Percentiles rank a stretch among this genome's conserved stretches.
Evolutionary conservation across 2,329 filamentous ascomycete genomes (phyloP).

Genomic region (Fusarium sp.): DNA sequence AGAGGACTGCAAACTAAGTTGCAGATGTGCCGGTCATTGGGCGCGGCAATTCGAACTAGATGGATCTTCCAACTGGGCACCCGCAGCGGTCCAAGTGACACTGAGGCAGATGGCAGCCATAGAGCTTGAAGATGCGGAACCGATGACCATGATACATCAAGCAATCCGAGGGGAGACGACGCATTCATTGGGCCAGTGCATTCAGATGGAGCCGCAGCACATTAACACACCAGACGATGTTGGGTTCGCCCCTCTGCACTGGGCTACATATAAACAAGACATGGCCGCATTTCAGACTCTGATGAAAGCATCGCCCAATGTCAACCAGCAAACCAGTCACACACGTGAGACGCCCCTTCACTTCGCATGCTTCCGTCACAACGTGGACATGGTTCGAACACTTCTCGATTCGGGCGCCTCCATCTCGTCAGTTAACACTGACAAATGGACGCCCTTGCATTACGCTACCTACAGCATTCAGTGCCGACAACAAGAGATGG

Average conservation of each 20-base stretch:
- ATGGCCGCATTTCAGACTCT: background rate
- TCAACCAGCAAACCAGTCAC: background rate
- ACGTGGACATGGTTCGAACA: background rate
- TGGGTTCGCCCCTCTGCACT: background rate
- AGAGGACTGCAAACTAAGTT: background rate
- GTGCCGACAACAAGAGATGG: background rate
- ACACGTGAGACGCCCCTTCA: background rate
- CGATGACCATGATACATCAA: background rate
- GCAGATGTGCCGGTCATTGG: background rate
- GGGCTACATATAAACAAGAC: background rate
- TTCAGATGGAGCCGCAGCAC: background rate
- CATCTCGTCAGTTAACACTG: background rate
- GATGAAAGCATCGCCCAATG: background rate
- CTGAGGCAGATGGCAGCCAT: background rate
- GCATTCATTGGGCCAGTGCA: background rate
- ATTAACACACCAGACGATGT: background rate
- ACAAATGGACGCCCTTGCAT: background rate
- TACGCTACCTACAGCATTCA: accelerated
- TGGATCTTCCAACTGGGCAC: accelerated
- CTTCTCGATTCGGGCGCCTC: background rate
- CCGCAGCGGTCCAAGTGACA: background rate
- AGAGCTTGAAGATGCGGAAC: background rate
- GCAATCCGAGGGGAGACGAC: background rate
- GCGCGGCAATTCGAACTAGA: background rate
- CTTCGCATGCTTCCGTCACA: accelerated